phyloP scores from a whole-genome alignment of 2,329 filamentous ascomycete species.

The Trichoderma sp. region DNA sequence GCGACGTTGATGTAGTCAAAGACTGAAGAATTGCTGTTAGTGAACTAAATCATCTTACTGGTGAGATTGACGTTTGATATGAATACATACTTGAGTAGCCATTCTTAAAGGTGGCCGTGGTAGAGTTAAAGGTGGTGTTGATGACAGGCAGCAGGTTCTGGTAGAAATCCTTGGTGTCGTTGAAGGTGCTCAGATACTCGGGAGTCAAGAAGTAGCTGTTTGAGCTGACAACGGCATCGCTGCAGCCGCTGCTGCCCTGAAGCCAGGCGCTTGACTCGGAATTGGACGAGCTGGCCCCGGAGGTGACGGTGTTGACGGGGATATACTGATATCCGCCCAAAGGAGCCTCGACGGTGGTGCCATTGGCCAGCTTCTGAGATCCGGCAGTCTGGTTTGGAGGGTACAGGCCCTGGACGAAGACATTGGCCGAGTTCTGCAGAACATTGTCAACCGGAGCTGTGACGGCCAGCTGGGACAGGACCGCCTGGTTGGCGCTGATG shows the following conservation, averaged over 20 bases:
- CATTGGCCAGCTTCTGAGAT: constrained; percentile 67
- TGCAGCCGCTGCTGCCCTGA: constrained; percentile 57
- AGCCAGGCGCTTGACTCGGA: constrained; percentile 58
- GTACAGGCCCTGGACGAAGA: constrained; percentile 84
- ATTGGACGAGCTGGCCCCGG: constrained; percentile 53
- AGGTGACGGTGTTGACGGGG: constrained; percentile 62
- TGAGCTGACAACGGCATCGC: constrained; percentile 53
- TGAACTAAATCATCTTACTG: neutral
- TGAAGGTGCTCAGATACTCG: constrained; percentile 45
- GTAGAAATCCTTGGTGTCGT: constrained; percentile 61
- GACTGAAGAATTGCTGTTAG: constrained; percentile 37
- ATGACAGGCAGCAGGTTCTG: constrained; percentile 52
- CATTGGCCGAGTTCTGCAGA: constrained; percentile 74
- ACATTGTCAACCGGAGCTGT: constrained; percentile 73
- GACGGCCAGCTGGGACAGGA: constrained; percentile 67
- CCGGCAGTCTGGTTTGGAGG: constrained; percentile 62
- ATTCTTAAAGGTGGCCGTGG: constrained; percentile 54
- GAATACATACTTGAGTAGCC: constrained; percentile 56
- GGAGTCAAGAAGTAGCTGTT: constrained; percentile 52
- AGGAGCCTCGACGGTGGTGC: constrained; percentile 62
- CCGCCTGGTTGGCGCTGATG: constrained; percentile 65
- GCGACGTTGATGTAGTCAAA: constrained; percentile 61
- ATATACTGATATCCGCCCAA: constrained; percentile 82
- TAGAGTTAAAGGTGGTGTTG: constrained; percentile 49
- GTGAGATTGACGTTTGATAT: no score